These are phyloP conservation scores for Suillus americanus DNA, from an alignment of 768 basidiomycete genomes.

Conservation along the genomic window DNA sequence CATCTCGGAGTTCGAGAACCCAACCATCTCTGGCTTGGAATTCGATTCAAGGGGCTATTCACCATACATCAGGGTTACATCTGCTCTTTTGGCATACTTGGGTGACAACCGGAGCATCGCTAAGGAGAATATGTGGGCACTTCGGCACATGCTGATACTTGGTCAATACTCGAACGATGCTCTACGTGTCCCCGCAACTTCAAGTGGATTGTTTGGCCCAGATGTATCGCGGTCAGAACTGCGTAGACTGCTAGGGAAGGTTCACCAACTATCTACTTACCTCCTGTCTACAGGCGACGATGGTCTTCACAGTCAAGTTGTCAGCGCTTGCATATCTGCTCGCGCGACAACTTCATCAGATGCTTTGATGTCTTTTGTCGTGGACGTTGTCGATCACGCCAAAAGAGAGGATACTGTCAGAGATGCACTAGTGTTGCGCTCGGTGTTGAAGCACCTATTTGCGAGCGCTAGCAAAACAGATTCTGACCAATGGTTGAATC, in stretches of 20 bases:
- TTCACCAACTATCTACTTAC: constrained; percentile 61
- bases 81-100: constrained; percentile 56
- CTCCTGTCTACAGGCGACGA: constrained; percentile 49
- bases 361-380: constrained; percentile 28
- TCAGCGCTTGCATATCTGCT: constrained; percentile 34
- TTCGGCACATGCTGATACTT: constrained; percentile 70
- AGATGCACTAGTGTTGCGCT: constrained; percentile 59
- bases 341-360: constrained; percentile 19
- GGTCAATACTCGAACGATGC: constrained; percentile 63
- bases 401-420: constrained; percentile 44
- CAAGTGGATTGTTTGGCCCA: constrained; percentile 48
- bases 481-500: constrained; percentile 72
- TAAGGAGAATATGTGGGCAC: constrained; percentile 57
- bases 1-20: constrained; percentile 20
- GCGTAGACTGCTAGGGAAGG: constrained; percentile 42
- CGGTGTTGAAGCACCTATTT: constrained; percentile 59
- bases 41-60: constrained; percentile 51
- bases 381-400: constrained; percentile 32
- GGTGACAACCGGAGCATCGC: constrained; percentile 60
- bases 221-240: constrained; percentile 35
- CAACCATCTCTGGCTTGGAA: constrained; percentile 10
- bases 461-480: constrained; percentile 61
- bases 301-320: constrained; percentile 48
- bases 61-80: constrained; percentile 61
- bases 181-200: constrained; percentile 47